Evolutionary conservation across 331 rosid species (phyloP).

Genomic region (Ulmus americana): DNA sequence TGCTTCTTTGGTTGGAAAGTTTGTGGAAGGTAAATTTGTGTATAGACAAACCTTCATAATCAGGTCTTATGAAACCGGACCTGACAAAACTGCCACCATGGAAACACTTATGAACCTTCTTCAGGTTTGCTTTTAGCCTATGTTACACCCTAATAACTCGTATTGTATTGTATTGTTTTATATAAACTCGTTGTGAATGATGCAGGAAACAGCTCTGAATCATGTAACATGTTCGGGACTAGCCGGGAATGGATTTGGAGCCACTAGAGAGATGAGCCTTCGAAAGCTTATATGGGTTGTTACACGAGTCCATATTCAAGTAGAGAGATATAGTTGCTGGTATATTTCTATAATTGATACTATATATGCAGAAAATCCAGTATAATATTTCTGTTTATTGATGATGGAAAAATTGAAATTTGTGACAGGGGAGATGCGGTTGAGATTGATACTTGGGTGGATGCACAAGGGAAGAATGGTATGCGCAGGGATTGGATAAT

Average conservation of each 20-base stretch:
- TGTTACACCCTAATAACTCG: not conserved
- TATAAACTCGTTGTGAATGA: not conserved
- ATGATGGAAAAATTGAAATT: not conserved
- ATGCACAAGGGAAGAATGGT: constrained; percentile 81
- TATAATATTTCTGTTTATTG: not conserved
- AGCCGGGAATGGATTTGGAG: constrained; percentile 79
- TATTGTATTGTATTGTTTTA: not conserved
- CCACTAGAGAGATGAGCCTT: constrained; percentile 77
- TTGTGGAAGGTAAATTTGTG: constrained; percentile 60
- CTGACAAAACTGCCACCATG: constrained; percentile 85
- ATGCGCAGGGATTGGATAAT: constrained; percentile 92
- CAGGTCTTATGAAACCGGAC: constrained; percentile 87
- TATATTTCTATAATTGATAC: constrained; percentile 10
- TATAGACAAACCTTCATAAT: constrained; percentile 62
- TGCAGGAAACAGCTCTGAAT: constrained; percentile 81
- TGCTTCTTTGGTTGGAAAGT: constrained; percentile 55
- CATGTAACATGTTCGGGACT: constrained; percentile 74
- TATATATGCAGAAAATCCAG: not conserved
- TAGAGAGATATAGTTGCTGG: constrained; percentile 73
- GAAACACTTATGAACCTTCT: constrained; percentile 90
- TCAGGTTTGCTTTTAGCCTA: constrained; percentile 42
- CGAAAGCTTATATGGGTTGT: constrained; percentile 88
- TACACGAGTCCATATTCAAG: constrained; percentile 81
- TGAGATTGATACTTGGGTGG: constrained; percentile 92
- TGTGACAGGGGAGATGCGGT: constrained; percentile 76